These are phyloP conservation scores for Nevesoporus exiguus DNA, from an alignment of 768 basidiomycete genomes.

Conservation along the genomic window DNA sequence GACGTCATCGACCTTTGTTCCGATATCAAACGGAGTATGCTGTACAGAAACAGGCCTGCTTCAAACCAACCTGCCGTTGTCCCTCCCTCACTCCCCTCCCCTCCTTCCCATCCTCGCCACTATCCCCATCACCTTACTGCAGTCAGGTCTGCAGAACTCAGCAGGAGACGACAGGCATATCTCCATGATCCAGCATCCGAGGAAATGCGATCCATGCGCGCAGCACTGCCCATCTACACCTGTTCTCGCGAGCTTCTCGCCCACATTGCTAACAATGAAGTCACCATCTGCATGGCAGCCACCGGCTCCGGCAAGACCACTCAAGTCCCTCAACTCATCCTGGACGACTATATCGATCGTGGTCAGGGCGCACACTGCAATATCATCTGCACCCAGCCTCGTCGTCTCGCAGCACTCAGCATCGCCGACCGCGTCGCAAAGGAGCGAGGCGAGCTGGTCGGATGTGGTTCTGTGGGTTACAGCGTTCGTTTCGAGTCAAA, in stretches of 20 bases:
- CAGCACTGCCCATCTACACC: conserved; percentile 70
- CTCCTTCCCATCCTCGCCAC: conserved; percentile 24
- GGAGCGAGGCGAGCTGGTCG: conserved; percentile 74
- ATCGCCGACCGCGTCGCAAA: conserved; percentile 89
- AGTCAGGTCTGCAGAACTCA: conserved; percentile 57
- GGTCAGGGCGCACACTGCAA: conserved; percentile 86
- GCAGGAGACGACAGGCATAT: conserved; percentile 54
- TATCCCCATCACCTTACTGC: conserved; percentile 33
- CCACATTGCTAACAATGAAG: conserved; percentile 72
- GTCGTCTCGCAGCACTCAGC: conserved; percentile 86
- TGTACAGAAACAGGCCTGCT: conserved; percentile 65
- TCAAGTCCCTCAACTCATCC: conserved; percentile 87
- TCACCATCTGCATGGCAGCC: conserved; percentile 85
- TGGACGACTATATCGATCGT: conserved; percentile 75
- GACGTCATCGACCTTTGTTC: conserved; percentile 66
- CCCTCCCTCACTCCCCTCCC: neutral
- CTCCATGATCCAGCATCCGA: conserved; percentile 55
- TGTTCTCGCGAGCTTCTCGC: conserved; percentile 62
- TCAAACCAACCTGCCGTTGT: conserved; percentile 11
- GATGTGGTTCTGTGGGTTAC: conserved; percentile 73
- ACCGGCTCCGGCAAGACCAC: conserved; percentile 95
- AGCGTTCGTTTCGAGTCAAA: conserved; percentile 89
- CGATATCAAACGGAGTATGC: conserved; percentile 57
- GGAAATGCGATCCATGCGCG: conserved; percentile 64
- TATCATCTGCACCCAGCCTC: conserved; percentile 89